These are phyloP conservation scores for Fragaria vesca DNA, from an alignment of 306 rosid species.

Conservation along the genomic window DNA sequence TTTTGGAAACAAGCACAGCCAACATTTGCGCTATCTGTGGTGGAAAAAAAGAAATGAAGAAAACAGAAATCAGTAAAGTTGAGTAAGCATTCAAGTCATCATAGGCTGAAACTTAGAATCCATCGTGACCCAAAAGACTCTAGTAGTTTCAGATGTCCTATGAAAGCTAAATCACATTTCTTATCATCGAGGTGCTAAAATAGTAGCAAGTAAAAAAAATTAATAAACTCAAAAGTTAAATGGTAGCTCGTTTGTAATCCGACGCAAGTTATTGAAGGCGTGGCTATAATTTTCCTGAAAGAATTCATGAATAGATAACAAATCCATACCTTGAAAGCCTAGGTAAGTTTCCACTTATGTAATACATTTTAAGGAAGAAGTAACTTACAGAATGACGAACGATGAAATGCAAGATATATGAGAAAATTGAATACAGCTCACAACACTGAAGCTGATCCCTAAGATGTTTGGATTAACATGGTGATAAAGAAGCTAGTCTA, in stretches of 20 bases:
- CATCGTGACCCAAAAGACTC: neutral
- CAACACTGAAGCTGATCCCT: neutral
- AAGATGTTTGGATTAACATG: neutral
- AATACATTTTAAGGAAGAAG: neutral
- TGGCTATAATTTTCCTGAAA: neutral
- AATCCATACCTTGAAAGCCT: neutral
- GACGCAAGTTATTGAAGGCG: neutral
- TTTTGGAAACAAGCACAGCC: slow-evolving; percentile 90
- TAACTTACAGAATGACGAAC: neutral
- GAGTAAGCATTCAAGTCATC: slow-evolving; percentile 6
- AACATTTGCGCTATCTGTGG: slow-evolving; percentile 80
- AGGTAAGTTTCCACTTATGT: neutral
- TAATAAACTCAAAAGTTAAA: neutral
- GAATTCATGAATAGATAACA: neutral
- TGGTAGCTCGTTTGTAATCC: neutral
- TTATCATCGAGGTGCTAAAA: neutral
- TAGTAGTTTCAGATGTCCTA: neutral
- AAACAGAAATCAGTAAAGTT: slow-evolving; percentile 25
- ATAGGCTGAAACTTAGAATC: neutral
- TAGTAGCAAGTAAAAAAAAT: neutral
- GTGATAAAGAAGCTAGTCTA: too few relatives aligned
- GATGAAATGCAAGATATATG: neutral
- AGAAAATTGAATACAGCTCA: neutral
- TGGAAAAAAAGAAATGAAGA: slow-evolving; percentile 21
- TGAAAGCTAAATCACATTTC: slow-evolving; percentile 4